Evolutionary conservation across 2,329 filamentous ascomycete species (phyloP), one percentile per base, ranked within the genome.

Genomic region (Fusarium transvaalense): DNA sequence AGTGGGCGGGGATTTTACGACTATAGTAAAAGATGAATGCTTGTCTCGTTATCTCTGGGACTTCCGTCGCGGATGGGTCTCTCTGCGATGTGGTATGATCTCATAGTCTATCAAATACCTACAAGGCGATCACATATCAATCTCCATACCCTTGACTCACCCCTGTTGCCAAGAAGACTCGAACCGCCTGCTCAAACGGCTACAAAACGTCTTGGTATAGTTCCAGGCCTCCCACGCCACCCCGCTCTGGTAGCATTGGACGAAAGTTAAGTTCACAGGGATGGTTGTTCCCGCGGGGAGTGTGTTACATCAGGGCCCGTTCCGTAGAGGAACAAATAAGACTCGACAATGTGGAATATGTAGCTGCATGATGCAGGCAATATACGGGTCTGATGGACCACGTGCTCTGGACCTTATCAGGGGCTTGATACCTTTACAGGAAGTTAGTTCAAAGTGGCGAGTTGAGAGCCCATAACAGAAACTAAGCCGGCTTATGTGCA

Each of bases 1-100:
- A 77, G 66, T 17, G 75, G 76, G 1, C 66, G 50, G 12, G 76
- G 76, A 0, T 78, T 77, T 29, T 78, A 76, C 37, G 50, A 72
- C 5, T 75, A 76, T 5, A 27, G 34, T 2, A 37, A 19, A 15
- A 34, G 29, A 14, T 64, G 43, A 41, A 29, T 0, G 43, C 6
- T 25, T 23, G 13, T 12, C n/a, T 29, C 3, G 6, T 43, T 29
- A 43, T 43, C 6, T n/a, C 2, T 8, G 3, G 25, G 10, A 5
- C 2, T 6, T 1, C 4, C 7, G 14, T 43, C 9, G 6, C 12
- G 19, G 37, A 23, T 14, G 3, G 19, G 14, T 39, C 13, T 8
- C 19, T 14, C 10, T 6, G 13, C 23, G 23, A 25, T 25, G 23
- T 15, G 19, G 10, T 21, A 9, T 9, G 15, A 8, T 27, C 25